A percentile compares a stretch with the other conserved stretches of the same genome.
phyloP scores from a whole-genome alignment of 176 grass and related monocot species.

The Aegilops tauschii region DNA sequence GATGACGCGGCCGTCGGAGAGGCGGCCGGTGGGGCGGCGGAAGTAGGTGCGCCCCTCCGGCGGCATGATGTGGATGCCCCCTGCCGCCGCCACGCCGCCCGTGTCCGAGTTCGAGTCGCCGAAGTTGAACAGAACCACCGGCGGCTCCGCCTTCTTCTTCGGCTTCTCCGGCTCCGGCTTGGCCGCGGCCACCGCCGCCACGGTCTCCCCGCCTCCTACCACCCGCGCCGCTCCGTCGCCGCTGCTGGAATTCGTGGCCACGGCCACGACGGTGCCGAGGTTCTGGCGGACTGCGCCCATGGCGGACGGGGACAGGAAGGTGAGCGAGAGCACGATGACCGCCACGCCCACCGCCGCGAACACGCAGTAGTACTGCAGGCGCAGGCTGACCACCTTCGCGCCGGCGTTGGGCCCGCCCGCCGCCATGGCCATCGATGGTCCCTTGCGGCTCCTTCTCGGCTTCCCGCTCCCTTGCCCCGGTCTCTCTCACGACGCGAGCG shows the following conservation, averaged over 20 bases:
- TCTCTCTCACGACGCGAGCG: background rate
- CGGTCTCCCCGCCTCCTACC: background rate
- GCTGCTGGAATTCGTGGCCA: background rate
- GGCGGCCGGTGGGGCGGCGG: constrained; percentile 57
- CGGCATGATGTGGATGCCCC: constrained; percentile 48
- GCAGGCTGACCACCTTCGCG: constrained; percentile 48
- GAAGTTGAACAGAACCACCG: constrained; percentile 81
- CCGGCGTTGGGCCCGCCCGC: constrained; percentile 33
- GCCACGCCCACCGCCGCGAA: constrained; percentile 37
- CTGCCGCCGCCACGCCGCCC: constrained; percentile 60
- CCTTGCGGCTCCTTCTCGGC: background rate
- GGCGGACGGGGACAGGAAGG: constrained; percentile 36
- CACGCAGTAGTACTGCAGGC: constrained; percentile 56
- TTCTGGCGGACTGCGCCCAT: constrained; percentile 48
- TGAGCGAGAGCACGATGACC: constrained; percentile 46
- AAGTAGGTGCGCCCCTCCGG: constrained; percentile 75
- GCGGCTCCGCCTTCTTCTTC: background rate
- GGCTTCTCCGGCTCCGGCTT: background rate
- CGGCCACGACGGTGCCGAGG: constrained; percentile 24
- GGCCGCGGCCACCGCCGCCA: background rate
- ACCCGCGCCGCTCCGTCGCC: background rate
- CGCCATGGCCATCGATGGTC: constrained; percentile 30
- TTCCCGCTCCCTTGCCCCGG: background rate
- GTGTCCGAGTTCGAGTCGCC: constrained; percentile 98
- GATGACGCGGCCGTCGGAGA: constrained; percentile 90